Conservation (phyloP, 1,284 basidiomycete genomes). For the Sutorius eximius region DNA sequence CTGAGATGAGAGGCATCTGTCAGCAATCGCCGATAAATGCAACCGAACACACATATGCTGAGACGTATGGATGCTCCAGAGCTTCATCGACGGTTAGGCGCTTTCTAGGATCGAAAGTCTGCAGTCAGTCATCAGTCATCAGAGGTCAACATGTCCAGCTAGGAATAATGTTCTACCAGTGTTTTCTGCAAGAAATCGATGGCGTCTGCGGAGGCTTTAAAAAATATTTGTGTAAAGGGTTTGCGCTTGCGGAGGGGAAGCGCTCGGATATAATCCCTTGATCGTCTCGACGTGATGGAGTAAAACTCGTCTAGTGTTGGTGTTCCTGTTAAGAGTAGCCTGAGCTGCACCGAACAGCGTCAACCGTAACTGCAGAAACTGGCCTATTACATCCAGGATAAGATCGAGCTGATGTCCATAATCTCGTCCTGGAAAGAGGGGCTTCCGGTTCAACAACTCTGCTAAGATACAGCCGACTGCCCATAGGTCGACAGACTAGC, state of each 20-base stretch:
- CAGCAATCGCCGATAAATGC: constrained; percentile 6
- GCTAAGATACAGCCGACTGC: constrained; percentile 87
- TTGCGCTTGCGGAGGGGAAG: constrained; percentile 70
- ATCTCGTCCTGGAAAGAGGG: constrained; percentile 86
- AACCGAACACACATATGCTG: constrained; percentile 51
- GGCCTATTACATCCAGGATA: constrained; percentile 84
- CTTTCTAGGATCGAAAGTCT: constrained; percentile 86
- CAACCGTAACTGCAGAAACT: background rate
- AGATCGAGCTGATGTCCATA: constrained; percentile 86
- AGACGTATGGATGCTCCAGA: constrained; percentile 74
- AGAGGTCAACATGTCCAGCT: background rate
- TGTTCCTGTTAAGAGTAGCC: constrained; percentile 49
- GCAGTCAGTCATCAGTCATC: constrained; percentile 7
- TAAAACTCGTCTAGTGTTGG: constrained; percentile 88
- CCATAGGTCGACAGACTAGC: constrained; percentile 79
- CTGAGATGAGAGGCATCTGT: constrained; percentile 35
- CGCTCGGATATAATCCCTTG: constrained; percentile 81
- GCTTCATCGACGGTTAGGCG: constrained; percentile 85
- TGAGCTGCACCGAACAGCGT: background rate
- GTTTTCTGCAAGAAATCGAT: constrained; percentile 85
- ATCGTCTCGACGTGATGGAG: constrained; percentile 79
- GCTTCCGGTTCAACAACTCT: constrained; percentile 79
- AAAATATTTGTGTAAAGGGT: constrained; percentile 63
- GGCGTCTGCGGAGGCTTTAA: constrained; percentile 69
- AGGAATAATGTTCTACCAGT: constrained; percentile 49